Base-by-base conservation (phyloP, 176 grass and related monocot species). In the Neostapfia colusana region DNA sequence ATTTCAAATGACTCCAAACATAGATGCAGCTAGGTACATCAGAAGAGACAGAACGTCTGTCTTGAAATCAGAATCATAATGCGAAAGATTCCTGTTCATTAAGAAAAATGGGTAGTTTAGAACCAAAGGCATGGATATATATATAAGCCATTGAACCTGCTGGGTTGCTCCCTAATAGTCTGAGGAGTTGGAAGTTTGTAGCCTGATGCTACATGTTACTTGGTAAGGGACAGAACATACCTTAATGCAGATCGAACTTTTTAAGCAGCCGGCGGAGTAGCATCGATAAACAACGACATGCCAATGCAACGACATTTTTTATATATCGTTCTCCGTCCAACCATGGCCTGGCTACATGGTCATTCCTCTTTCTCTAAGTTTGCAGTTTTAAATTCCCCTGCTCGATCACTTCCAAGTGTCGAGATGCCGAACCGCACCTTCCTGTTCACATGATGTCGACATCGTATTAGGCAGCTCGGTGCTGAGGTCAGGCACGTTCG, bases 261-360 rank as follows among this genome's bases (percentile, higher is more conserved):
- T 56, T 44, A 20, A 53, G 17, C 21, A 31, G 16, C 12, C 26
- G 13, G 1, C 3, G 31, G 31, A 77, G 28, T 65, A 26, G 18
- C 35, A 69, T 31, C 20, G 17, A 20, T 37, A 8, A 31, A 74
- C 20, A 54, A 74, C 75, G 74, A 3, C 31, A 31, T 31, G 31
- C 31, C 1, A 31, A 2, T 31, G 31, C 63, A 83, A 73, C 75
- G 43, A 79, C 75, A 2, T 16, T 72, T 35, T 61, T 50, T 25
- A n/a, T n/a, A n/a, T n/a, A 73, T 53, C 4, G 31, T 3, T 49
- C 66, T 72, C 85, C 69, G 49, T 69, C 77, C 80, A 88, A 79
- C 43, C 12, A 79, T 79, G 25, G 20, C 43, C 53, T 1, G 17
- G 61, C 45, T 62, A 69, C 31, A 42, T 83, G 73, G 39, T 51